Percentiles rank a stretch among this genome's conserved stretches.
Conservation (phyloP, 1,284 basidiomycete genomes). For the Mycena sp. region DNA sequence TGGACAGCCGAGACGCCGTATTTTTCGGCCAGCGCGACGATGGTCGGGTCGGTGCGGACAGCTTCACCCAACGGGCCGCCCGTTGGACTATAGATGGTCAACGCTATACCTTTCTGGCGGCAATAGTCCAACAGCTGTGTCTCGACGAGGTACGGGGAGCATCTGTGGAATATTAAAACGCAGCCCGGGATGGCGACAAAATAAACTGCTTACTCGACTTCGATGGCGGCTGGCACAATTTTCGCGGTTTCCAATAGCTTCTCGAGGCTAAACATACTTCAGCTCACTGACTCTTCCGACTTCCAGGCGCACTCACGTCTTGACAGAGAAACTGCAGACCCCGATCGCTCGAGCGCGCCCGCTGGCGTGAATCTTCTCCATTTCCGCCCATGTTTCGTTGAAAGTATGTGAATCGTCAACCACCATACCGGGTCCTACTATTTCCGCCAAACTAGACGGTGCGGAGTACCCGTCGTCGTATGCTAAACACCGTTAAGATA, state of each 20-base stretch:
- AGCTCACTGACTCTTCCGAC: neutral
- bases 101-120: conserved; percentile 41
- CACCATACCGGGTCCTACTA: neutral
- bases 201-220: conserved; percentile 49
- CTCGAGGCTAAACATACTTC: conserved; percentile 46
- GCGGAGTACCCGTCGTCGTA: neutral
- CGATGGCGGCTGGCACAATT: conserved; percentile 49
- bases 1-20: conserved; percentile 52
- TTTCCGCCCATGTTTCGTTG: conserved; percentile 14
- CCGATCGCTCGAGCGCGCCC: conserved; percentile 50
- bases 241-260: conserved; percentile 46
- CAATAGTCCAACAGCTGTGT: conserved; percentile 39
- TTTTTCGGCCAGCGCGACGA: conserved; percentile 52
- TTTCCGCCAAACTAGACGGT: neutral
- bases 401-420: conserved; percentile 1
- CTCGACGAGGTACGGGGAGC: conserved; percentile 41
- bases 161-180: conserved; percentile 22
- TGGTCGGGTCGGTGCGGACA: conserved; percentile 50
- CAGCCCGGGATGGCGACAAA: neutral
- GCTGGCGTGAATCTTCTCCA: conserved; percentile 6
- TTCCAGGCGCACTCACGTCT: conserved; percentile 44
- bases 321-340: conserved; percentile 52
- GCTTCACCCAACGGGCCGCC: conserved; percentile 26
- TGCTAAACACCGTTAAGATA: neutral
- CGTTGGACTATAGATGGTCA: conserved; percentile 48